Evolutionary conservation across 176 grass and related monocot genomes (phyloP).

Genomic region (Themeda triandra): DNA sequence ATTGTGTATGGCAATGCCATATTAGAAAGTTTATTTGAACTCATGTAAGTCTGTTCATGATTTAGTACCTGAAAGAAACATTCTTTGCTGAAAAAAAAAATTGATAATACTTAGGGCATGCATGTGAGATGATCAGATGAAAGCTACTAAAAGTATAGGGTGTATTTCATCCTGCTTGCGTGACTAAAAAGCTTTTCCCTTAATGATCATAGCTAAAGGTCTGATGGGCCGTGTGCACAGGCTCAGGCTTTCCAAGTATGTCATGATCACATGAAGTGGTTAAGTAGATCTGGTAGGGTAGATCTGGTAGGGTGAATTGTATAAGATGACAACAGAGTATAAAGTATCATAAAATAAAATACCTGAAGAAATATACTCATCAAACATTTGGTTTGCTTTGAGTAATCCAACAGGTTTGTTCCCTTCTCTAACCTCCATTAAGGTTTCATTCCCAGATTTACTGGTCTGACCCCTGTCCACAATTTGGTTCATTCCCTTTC

Average conservation of each 20-base stretch:
- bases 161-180: background rate
- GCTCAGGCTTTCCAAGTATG: background rate
- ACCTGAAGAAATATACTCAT: constrained; percentile 32
- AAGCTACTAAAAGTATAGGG: background rate
- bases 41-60: background rate
- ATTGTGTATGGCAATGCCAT: background rate
- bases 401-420: background rate
- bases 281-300: background rate
- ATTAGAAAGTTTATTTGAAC: too few relatives aligned
- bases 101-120: background rate
- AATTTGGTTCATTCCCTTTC: constrained; percentile 31
- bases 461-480: background rate
- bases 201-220: background rate
- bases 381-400: background rate
- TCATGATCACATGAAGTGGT: background rate
- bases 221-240: background rate
- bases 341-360: constrained; percentile 3
- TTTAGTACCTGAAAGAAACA: constrained; percentile 11
- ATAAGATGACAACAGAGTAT: background rate
- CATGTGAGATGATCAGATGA: background rate
- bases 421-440: constrained; percentile 5
- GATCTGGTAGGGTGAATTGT: background rate
- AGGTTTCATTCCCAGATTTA: constrained; percentile 23
- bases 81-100: background rate
- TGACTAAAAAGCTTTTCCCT: background rate